These are phyloP conservation scores for Sporothrix globosa DNA, from an alignment of 2,329 filamentous ascomycete genomes.

Conservation along the genomic window DNA sequence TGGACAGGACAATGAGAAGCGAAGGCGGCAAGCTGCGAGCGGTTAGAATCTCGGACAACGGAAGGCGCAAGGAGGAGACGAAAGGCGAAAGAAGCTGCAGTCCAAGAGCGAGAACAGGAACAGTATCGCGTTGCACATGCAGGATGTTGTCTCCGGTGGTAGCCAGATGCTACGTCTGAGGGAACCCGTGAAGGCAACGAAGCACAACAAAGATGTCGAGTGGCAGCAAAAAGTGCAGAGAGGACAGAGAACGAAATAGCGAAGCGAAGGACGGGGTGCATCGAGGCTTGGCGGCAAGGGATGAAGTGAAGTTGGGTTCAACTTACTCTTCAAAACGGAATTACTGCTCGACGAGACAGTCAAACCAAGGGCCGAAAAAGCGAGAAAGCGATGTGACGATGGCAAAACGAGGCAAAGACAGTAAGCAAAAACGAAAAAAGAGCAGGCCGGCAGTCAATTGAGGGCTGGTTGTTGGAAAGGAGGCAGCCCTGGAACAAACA, in stretches of 20 bases:
- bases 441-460: slow-evolving; percentile 25
- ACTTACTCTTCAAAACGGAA: slow-evolving; percentile 11
- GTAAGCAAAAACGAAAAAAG: not conserved
- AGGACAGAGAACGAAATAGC: not conserved
- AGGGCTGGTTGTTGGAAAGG: slow-evolving; percentile 15
- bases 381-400: slow-evolving; percentile 20
- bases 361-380: not conserved
- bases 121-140: slow-evolving; percentile 24
- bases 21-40: slow-evolving; percentile 16
- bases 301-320: slow-evolving; percentile 7
- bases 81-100: slow-evolving; percentile 6
- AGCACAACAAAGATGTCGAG: not conserved
- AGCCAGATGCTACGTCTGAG: not conserved
- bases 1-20: not conserved
- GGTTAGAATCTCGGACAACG: slow-evolving; percentile 18
- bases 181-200: slow-evolving; percentile 10
- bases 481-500: slow-evolving; percentile 28
- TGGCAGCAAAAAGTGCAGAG: not conserved
- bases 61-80: not conserved
- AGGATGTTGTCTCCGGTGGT: slow-evolving; percentile 18
- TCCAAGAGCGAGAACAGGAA: not conserved
- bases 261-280: not conserved
- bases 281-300: not conserved
- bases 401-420: slow-evolving; percentile 3
- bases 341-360: not conserved